These are phyloP conservation scores for Neostapfia colusana DNA, from an alignment of 176 grass and related monocot genomes.

Conservation along the genomic window DNA sequence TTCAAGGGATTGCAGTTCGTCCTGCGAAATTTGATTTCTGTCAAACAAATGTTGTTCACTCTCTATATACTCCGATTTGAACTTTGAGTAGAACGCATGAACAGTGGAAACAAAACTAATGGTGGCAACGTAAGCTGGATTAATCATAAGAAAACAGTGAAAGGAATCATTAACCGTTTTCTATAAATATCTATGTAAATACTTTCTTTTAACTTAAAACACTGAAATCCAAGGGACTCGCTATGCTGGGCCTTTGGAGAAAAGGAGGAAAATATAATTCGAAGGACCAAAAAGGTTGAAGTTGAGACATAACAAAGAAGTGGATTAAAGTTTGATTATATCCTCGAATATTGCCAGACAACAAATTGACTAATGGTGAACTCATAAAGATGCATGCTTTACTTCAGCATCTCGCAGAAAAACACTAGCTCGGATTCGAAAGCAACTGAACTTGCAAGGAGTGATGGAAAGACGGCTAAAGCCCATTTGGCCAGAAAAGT, in stretches of 20 bases:
- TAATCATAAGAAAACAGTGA: not conserved
- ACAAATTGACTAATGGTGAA: not conserved
- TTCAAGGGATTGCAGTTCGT: slow-evolving; percentile 87
- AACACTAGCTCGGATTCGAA: not conserved
- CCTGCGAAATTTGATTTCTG: slow-evolving; percentile 44
- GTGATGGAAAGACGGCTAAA: slow-evolving; percentile 26
- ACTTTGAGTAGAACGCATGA: too few species aligned
- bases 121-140: not conserved
- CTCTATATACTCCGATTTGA: too few species aligned
- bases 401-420: not conserved
- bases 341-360: not conserved
- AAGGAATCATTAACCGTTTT: not conserved
- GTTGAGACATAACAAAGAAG: not conserved
- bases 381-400: not conserved
- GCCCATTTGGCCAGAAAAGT: not conserved
- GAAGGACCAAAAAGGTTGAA: not conserved
- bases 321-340: not conserved
- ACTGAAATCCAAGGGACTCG: not conserved
- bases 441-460: not conserved
- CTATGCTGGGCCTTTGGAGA: not conserved
- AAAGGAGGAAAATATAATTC: not conserved
- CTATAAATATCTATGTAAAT: too few species aligned
- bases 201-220: not conserved
- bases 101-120: not conserved
- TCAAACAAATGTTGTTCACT: not conserved